Percentiles rank a stretch among this genome's conserved stretches.
Evolutionary conservation across 2,329 filamentous ascomycete genomes (phyloP).

Genomic region (Colletotrichum falcatum): DNA sequence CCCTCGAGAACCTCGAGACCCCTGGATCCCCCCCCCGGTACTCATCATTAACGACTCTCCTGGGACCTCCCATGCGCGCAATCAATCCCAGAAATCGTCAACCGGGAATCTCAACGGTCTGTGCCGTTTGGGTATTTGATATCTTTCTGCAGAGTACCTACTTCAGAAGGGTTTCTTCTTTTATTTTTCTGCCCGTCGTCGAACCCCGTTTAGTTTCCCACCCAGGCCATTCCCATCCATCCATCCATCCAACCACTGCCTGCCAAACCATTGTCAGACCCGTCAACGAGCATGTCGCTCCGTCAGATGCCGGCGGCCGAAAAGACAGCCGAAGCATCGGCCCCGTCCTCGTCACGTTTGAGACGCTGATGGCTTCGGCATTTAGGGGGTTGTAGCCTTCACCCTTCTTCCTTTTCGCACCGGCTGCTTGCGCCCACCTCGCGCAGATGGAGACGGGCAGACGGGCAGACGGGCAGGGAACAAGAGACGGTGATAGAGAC

Average conservation of each 20-base stretch:
- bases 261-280: neutral
- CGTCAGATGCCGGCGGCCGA: neutral
- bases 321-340: no score
- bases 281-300: neutral
- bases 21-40: slow-evolving; percentile 17
- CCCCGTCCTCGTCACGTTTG: no score
- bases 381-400: neutral
- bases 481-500: neutral
- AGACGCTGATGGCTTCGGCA: neutral
- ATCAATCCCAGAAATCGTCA: slow-evolving; percentile 29
- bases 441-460: neutral
- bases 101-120: slow-evolving; percentile 28
- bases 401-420: neutral
- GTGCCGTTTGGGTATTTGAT: neutral
- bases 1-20: no score
- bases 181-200: neutral
- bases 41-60: slow-evolving; percentile 35
- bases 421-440: neutral
- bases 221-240: no score
- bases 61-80: slow-evolving; percentile 13
- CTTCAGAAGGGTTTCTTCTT: no score
- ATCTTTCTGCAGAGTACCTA: neutral
- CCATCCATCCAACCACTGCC: neutral
- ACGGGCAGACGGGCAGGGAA: neutral
- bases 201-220: no score